A percentile compares a stretch with the other conserved stretches of the same genome.
Conservation (phyloP, 306 rosid species). For the Inga leiocalycina region DNA sequence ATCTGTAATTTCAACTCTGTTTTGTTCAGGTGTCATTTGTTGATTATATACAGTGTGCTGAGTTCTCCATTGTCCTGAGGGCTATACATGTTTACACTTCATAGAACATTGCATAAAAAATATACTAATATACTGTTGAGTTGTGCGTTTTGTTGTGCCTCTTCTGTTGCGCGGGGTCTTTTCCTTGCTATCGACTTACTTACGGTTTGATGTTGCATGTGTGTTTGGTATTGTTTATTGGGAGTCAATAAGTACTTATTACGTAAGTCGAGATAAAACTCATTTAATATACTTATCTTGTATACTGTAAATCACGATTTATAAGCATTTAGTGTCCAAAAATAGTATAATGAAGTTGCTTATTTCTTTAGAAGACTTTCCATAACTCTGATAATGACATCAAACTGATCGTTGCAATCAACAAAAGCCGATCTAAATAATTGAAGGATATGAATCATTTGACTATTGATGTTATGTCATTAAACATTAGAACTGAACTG, state of each 20-base stretch:
- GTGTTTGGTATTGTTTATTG: too few relatives aligned
- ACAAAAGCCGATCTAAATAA: not conserved
- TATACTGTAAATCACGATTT: too few relatives aligned
- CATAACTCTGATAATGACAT: not conserved
- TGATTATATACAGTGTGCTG: slow-evolving; percentile 29
- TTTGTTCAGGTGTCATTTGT: slow-evolving; percentile 14
- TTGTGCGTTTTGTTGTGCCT: slow-evolving; percentile 16
- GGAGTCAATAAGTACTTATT: too few relatives aligned
- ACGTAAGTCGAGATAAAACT: too few relatives aligned
- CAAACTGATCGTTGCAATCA: not conserved
- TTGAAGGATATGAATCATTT: not conserved
- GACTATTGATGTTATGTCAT: not conserved
- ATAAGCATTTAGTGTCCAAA: too few relatives aligned
- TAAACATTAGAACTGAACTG: not conserved
- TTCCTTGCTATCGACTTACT: not conserved
- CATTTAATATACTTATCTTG: too few relatives aligned
- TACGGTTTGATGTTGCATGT: not conserved
- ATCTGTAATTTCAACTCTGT: slow-evolving; percentile 23
- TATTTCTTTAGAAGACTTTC: not conserved
- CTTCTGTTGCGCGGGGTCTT: not conserved
- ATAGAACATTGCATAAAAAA: slow-evolving; percentile 14
- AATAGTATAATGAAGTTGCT: not conserved
- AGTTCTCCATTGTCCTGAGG: slow-evolving; percentile 35
- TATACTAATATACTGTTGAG: slow-evolving; percentile 30
- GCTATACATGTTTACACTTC: slow-evolving; percentile 29